Percentiles rank a stretch among this genome's conserved stretches.
These are phyloP conservation scores for Aspergillus sp. DNA, from an alignment of 2,329 filamentous ascomycete genomes.

Conservation along the genomic window DNA sequence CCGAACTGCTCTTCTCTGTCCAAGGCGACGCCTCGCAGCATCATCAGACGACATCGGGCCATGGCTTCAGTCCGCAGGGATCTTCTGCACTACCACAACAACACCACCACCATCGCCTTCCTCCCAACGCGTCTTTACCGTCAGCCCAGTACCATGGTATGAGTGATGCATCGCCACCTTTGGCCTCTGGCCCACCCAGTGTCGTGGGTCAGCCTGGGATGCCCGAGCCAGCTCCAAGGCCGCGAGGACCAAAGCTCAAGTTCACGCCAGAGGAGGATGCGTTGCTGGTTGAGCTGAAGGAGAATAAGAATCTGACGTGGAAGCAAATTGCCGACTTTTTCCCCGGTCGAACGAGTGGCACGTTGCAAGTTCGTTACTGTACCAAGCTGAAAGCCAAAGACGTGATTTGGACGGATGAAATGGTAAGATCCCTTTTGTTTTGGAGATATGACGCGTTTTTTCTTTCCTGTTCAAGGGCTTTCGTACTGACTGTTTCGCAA, in stretches of 20 bases:
- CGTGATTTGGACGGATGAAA: conserved; percentile 89
- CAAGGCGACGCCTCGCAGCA: conserved; percentile 26
- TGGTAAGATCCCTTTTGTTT: conserved; percentile 50
- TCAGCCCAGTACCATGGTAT: conserved; percentile 61
- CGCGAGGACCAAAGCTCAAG: conserved; percentile 84
- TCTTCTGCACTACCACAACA: conserved; percentile 47
- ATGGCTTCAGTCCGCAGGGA: conserved; percentile 35
- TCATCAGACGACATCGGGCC: conserved; percentile 21
- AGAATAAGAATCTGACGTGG: conserved; percentile 92
- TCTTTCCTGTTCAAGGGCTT: not conserved
- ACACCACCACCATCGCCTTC: conserved; percentile 78
- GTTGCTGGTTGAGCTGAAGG: conserved; percentile 82
- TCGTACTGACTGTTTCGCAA: conserved; percentile 8
- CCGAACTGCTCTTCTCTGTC: conserved; percentile 31
- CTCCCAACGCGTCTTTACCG: conserved; percentile 65
- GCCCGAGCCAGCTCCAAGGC: conserved; percentile 74
- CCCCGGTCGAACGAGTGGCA: conserved; percentile 82
- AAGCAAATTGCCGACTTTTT: conserved; percentile 98
- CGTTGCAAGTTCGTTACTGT: conserved; percentile 88
- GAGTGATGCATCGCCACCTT: conserved; percentile 37
- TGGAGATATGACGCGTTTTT: not conserved
- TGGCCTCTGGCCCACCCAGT: conserved; percentile 64
- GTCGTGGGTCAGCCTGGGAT: conserved; percentile 84
- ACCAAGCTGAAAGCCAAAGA: conserved; percentile 93
- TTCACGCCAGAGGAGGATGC: conserved; percentile 91